These are phyloP conservation scores for Infundibulicybe gibba DNA, from an alignment of 768 basidiomycete genomes.

Conservation along the genomic window DNA sequence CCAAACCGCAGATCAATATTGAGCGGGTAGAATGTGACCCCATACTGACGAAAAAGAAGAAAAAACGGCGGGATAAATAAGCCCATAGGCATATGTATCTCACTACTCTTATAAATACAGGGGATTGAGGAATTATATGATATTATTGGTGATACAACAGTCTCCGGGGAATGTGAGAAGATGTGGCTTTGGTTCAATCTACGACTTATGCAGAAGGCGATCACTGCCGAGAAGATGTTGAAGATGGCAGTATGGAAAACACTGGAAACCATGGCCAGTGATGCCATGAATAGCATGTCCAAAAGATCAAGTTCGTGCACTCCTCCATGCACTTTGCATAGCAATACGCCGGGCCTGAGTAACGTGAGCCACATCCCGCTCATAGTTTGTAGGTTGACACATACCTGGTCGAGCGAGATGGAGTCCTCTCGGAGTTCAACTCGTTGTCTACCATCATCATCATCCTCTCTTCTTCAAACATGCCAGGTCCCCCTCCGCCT, in stretches of 20 bases:
- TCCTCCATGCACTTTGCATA: constrained; percentile 88
- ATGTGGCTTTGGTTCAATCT: too few species aligned
- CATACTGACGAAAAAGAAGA: constrained; percentile 3
- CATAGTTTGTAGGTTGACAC: constrained; percentile 11
- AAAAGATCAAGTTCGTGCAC: constrained; percentile 45
- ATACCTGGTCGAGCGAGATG: constrained; percentile 91
- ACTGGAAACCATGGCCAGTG: constrained; percentile 1
- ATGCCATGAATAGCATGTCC: not conserved
- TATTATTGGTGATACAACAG: too few species aligned
- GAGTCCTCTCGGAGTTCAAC: constrained; percentile 79
- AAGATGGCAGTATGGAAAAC: constrained; percentile 10
- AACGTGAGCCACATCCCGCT: constrained; percentile 6
- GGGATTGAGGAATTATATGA: too few species aligned
- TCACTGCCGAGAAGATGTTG: too few species aligned
- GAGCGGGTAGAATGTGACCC: too few species aligned
- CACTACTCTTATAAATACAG: too few species aligned
- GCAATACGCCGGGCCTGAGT: constrained; percentile 76
- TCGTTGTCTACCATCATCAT: constrained; percentile 60
- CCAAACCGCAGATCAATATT: too few species aligned
- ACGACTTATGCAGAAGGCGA: too few species aligned
- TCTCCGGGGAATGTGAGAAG: too few species aligned
- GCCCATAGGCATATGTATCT: too few species aligned
- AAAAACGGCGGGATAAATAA: constrained; percentile 1
- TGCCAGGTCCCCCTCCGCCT: constrained; percentile 24
- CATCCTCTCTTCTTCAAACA: constrained; percentile 68